These are phyloP conservation scores for Mortierella claussenii DNA, from an alignment of 192 early-diverging fungal species.

Conservation along the genomic window DNA sequence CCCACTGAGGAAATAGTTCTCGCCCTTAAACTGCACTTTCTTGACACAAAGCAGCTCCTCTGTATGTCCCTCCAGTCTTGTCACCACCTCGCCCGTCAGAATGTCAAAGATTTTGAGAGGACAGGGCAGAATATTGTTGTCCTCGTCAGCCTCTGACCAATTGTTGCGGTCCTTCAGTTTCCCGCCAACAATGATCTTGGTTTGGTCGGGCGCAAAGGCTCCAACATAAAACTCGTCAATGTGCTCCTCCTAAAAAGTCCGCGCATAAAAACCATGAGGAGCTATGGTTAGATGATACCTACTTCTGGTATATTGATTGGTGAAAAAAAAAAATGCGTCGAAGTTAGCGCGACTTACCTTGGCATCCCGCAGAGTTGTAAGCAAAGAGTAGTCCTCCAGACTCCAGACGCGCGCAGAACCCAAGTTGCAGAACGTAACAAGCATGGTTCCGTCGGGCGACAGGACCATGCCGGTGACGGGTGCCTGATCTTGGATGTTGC, in stretches of 20 bases:
- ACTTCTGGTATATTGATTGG: too few species aligned
- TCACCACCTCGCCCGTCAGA: constrained; percentile 80
- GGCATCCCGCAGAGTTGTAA: constrained; percentile 79
- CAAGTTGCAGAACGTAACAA: constrained; percentile 87
- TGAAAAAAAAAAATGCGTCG: too few species aligned
- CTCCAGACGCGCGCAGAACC: constrained; percentile 87
- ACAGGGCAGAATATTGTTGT: constrained; percentile 95
- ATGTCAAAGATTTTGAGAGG: constrained; percentile 93
- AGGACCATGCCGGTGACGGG: constrained; percentile 87
- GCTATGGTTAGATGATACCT: too few species aligned
- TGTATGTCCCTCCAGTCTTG: constrained; percentile 81
- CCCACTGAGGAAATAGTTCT: constrained; percentile 86
- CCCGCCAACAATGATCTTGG: constrained; percentile 81
- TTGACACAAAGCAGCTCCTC: constrained; percentile 93
- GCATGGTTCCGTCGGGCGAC: constrained; percentile 85
- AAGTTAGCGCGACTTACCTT: too few species aligned
- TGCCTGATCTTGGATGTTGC: constrained; percentile 80
- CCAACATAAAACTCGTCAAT: constrained; percentile 95
- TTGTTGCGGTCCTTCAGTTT: constrained; percentile 90
- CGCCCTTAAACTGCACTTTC: constrained; percentile 76
- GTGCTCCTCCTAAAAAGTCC: constrained; percentile 65
- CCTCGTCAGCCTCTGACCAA: constrained; percentile 91
- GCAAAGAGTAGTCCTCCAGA: constrained; percentile 72
- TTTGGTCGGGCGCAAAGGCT: constrained; percentile 75
- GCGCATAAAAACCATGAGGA: too few species aligned